A percentile compares a stretch with the other conserved stretches of the same genome.
phyloP scores from a whole-genome alignment of 225 moss, liverwort and hornwort genomes.

The Pleurozium schreberi region DNA sequence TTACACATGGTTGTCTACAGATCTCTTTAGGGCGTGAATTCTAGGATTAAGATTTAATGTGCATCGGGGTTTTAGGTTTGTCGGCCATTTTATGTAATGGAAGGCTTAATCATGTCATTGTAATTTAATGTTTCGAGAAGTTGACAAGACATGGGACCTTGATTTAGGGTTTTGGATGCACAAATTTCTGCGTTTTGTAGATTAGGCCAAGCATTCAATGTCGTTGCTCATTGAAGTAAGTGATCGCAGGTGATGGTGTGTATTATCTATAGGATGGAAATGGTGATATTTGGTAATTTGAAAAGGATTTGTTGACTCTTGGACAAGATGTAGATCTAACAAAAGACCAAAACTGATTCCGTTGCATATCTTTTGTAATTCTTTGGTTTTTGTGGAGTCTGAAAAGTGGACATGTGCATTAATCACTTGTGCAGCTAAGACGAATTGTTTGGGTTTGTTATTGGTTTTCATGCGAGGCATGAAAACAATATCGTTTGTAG shows the following conservation, averaged over 20 bases:
- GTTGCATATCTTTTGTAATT: not conserved
- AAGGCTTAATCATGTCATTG: too few relatives aligned
- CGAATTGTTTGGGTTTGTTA: too few relatives aligned
- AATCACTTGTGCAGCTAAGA: too few relatives aligned
- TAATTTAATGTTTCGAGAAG: too few relatives aligned
- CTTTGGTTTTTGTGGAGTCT: not conserved
- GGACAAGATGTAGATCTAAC: not conserved
- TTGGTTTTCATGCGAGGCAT: too few relatives aligned
- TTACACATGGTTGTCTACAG: not conserved
- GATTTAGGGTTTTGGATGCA: too few relatives aligned
- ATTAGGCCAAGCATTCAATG: too few relatives aligned
- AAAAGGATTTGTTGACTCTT: not conserved
- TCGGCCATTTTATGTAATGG: not conserved
- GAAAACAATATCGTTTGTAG: too few relatives aligned
- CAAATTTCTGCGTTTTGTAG: too few relatives aligned
- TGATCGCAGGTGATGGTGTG: not conserved
- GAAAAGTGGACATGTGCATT: not conserved
- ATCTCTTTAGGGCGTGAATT: not conserved
- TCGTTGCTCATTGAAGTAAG: not conserved
- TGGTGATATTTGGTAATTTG: not conserved
- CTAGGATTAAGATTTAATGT: not conserved
- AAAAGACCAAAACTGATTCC: not conserved
- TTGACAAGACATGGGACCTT: too few relatives aligned
- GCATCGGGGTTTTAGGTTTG: not conserved
- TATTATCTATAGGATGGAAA: not conserved